Evolutionary conservation across 2,329 filamentous ascomycete species (phyloP).

Genomic region (Pseudogymnoascus sp.): DNA sequence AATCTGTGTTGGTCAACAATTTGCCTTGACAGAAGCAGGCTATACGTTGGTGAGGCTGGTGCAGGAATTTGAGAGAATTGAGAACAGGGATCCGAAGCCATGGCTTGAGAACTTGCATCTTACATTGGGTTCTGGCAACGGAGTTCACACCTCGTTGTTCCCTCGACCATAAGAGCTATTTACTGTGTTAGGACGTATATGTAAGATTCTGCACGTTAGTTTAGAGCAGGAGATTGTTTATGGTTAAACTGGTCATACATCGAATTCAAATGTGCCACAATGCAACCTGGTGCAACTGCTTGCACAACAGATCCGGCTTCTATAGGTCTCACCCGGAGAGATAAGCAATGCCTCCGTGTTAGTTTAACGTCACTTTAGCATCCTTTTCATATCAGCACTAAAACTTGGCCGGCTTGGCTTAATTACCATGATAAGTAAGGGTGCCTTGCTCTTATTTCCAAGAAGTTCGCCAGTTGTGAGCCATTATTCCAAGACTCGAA

Average conservation of each 20-base stretch:
- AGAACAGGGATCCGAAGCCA: constrained; percentile 21
- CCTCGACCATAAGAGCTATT: neutral
- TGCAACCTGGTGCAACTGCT: no score
- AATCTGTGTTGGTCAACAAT: constrained; percentile 31
- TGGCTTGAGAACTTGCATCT: constrained; percentile 18
- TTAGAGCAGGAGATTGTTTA: neutral
- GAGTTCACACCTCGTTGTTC: constrained; percentile 16
- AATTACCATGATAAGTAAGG: no score
- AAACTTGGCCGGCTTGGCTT: no score
- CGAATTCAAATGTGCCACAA: neutral
- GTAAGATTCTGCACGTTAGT: neutral
- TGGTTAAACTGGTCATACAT: neutral
- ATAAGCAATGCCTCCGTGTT: no score
- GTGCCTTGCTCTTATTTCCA: no score
- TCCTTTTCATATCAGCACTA: no score
- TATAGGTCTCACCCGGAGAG: no score
- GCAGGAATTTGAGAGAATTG: constrained; percentile 27
- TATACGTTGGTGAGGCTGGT: constrained; percentile 29
- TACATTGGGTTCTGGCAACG: constrained; percentile 17
- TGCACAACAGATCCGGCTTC: no score
- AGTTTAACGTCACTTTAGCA: no score
- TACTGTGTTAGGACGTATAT: neutral
- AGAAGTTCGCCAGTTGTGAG: no score
- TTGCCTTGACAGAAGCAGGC: constrained; percentile 28
- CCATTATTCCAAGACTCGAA: no score